These are phyloP conservation scores for Plantago coronopus DNA, from an alignment of 305 asterid genomes.

Conservation along the genomic window DNA sequence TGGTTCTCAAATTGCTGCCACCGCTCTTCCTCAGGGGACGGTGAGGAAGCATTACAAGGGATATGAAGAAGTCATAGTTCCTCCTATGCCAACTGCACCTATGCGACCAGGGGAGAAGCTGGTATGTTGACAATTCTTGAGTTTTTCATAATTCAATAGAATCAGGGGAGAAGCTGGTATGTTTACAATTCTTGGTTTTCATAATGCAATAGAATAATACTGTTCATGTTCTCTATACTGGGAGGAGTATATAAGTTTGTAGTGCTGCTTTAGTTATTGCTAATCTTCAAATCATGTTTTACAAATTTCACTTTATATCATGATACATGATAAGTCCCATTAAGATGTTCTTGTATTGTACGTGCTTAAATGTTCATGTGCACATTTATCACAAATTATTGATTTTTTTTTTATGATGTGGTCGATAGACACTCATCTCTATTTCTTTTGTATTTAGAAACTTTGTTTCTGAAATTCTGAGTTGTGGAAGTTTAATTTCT, in stretches of 20 bases:
- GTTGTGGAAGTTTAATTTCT: slow-evolving; percentile 22
- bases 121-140: slow-evolving; percentile 39
- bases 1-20: slow-evolving; percentile 53
- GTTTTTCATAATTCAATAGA: too few relatives aligned
- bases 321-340: too few relatives aligned
- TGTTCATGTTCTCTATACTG: too few relatives aligned
- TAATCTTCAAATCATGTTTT: too few relatives aligned
- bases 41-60: slow-evolving; percentile 74
- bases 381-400: background rate
- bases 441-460: background rate
- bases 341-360: background rate
- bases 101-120: slow-evolving; percentile 93
- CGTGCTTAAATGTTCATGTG: slow-evolving; percentile 16
- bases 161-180: slow-evolving; percentile 87
- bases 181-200: slow-evolving; percentile 14
- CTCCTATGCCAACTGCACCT: slow-evolving; percentile 89
- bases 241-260: too few relatives aligned
- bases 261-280: too few relatives aligned
- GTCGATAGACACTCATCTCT: too few relatives aligned
- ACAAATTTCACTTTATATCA: too few relatives aligned
- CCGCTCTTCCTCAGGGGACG: slow-evolving; percentile 92
- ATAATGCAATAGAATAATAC: too few relatives aligned
- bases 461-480: background rate
- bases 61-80: slow-evolving; percentile 88
- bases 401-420: background rate